Conservation (phyloP, 148 eudicot species). For the Gaultheria prostrata region DNA sequence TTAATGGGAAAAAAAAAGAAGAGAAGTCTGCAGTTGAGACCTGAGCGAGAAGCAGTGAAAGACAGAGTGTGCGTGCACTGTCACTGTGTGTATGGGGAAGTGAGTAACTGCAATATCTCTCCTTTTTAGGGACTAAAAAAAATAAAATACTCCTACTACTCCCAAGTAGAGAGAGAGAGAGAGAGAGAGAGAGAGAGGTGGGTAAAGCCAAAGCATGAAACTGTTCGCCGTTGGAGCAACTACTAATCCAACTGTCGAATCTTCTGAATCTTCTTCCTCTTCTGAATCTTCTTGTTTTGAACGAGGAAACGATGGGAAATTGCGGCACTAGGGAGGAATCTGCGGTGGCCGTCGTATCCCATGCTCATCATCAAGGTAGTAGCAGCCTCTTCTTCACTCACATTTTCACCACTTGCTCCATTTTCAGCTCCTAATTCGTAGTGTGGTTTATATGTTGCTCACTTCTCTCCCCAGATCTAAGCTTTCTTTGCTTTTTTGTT, state of each 20-base stretch:
- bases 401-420: conserved; percentile 1
- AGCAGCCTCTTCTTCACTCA: background rate
- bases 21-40: too few species aligned
- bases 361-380: conserved; percentile 68
- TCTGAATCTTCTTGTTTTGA: background rate
- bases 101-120: too few species aligned
- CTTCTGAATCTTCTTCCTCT: background rate
- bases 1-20: too few species aligned
- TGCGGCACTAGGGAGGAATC: conserved; percentile 97
- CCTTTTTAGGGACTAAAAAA: too few species aligned
- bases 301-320: conserved; percentile 58
- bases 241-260: background rate
- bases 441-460: background rate
- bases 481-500: background rate
- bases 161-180: too few species aligned
- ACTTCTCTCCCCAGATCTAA: background rate
- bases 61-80: too few species aligned
- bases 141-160: too few species aligned
- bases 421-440: background rate
- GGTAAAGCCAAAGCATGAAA: conserved; percentile 9
- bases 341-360: conserved; percentile 63
- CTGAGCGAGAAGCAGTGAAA: too few species aligned
- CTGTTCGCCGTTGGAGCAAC: background rate
- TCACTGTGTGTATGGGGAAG: too few species aligned
- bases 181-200: background rate